A percentile compares a stretch with the other conserved stretches of the same genome.
Conservation (phyloP, 148 eudicot species). For the Persicaria tinctoria region DNA sequence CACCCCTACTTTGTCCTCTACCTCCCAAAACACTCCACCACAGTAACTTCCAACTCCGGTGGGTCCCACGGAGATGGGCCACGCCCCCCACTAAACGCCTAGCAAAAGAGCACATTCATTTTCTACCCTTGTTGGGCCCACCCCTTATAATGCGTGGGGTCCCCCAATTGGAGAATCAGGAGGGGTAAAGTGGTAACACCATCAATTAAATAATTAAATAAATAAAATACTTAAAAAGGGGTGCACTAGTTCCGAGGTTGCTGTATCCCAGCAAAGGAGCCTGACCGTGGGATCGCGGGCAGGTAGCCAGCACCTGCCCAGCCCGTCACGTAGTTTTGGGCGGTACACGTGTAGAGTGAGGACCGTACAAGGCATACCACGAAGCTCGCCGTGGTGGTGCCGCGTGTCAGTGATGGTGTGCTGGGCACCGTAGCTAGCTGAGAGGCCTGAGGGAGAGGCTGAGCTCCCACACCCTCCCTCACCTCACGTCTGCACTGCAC, state of each 20-base stretch:
- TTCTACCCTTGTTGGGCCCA: conserved; percentile 16
- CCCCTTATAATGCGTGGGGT: conserved; percentile 10
- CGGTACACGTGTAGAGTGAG: conserved; percentile 8
- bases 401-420: not conserved
- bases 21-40: conserved; percentile 12
- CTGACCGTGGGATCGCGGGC: conserved; percentile 12
- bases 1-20: conserved; percentile 21
- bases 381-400: not conserved
- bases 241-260: conserved; percentile 7
- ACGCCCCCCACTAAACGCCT: not conserved
- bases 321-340: not conserved
- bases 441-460: too few species aligned
- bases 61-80: conserved; percentile 19
- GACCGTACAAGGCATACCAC: not conserved
- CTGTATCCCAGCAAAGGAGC: not conserved
- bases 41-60: conserved; percentile 19
- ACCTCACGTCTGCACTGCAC: too few species aligned
- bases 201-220: not conserved
- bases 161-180: not conserved
- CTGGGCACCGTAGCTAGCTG: not conserved
- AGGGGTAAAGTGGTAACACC: not conserved
- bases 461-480: too few species aligned
- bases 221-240: too few species aligned
- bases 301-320: not conserved
- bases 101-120: not conserved